A percentile compares a stretch with the other conserved stretches of the same genome.
Conservation (phyloP, 1,284 basidiomycete species). For the Schizophyllum commune region DNA sequence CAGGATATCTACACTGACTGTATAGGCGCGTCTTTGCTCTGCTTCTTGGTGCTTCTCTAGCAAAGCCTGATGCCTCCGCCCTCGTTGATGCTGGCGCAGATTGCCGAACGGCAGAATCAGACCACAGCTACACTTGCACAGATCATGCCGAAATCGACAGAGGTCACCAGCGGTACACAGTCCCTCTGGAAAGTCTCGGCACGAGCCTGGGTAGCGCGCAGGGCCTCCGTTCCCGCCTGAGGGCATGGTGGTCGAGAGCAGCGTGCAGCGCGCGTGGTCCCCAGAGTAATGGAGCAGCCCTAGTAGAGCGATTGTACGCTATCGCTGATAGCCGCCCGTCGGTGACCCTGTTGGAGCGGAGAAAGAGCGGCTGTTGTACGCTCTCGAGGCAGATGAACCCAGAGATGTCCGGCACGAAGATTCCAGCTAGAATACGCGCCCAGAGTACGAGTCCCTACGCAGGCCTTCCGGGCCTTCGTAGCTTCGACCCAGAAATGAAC, state of each 20-base stretch:
- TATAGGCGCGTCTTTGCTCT: no score
- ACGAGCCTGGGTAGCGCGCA: neutral
- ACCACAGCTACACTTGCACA: constrained; percentile 24
- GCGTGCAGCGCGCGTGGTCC: neutral
- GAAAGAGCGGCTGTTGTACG: neutral
- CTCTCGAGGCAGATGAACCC: no score
- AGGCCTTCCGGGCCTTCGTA: neutral
- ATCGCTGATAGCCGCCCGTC: neutral
- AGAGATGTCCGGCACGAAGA: no score
- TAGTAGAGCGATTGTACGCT: no score
- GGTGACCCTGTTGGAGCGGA: neutral
- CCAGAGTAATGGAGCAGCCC: neutral
- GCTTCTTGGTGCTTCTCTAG: constrained; percentile 5
- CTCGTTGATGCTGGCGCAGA: constrained; percentile 16
- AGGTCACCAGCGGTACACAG: constrained; percentile 17
- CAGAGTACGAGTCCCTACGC: no score
- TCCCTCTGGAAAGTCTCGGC: neutral
- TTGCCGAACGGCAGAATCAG: constrained; percentile 14
- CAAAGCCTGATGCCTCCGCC: constrained; percentile 18
- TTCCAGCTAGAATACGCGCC: no score
- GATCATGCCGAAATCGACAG: constrained; percentile 24
- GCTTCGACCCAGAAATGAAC: neutral
- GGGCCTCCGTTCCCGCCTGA: neutral
- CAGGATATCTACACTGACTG: no score
- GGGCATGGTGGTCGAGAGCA: neutral